Percentiles rank a stretch among this genome's conserved stretches.
Evolutionary conservation across 805 yeast genomes (phyloP).

Genomic region (Myxozyma udenii): DNA sequence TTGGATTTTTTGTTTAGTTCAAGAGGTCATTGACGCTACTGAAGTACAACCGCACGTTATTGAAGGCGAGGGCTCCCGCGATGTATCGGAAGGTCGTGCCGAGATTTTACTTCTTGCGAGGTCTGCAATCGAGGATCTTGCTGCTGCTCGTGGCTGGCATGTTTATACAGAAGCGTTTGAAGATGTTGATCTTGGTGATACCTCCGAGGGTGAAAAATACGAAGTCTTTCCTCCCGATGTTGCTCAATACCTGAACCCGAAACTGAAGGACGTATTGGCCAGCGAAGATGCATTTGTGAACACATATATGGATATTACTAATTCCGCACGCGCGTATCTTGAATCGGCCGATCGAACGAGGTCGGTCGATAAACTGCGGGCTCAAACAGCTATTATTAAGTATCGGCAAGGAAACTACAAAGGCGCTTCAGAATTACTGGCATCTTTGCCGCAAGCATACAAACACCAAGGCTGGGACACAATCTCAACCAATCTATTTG

Average conservation of each 20-base stretch:
- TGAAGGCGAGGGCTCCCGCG: conserved; percentile 37
- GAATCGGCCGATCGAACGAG: conserved; percentile 54
- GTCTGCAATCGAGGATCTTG: conserved; percentile 40
- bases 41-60: conserved; percentile 32
- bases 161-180: conserved; percentile 6
- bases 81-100: conserved; percentile 42
- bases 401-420: conserved; percentile 56
- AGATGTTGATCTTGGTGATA: conserved; percentile 18
- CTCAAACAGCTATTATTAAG: conserved; percentile 73
- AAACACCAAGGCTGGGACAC: conserved; percentile 68
- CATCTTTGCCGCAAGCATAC: conserved; percentile 67
- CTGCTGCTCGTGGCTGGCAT: conserved; percentile 23
- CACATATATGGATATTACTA: conserved; percentile 54
- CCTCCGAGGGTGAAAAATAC: background rate
- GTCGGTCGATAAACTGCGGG: conserved; percentile 67
- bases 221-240: background rate
- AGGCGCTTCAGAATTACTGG: conserved; percentile 60
- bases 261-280: conserved; percentile 34
- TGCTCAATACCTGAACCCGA: conserved; percentile 18
- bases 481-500: conserved; percentile 64
- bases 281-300: conserved; percentile 41
- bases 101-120: conserved; percentile 44
- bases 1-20: conserved; percentile 42
- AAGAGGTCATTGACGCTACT: conserved; percentile 42
- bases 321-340: conserved; percentile 53